Evolutionary conservation across 192 early-diverging fungal genomes (phyloP), one percentile per base, ranked within the genome.

Genomic region (Mortierella hygrophila): DNA sequence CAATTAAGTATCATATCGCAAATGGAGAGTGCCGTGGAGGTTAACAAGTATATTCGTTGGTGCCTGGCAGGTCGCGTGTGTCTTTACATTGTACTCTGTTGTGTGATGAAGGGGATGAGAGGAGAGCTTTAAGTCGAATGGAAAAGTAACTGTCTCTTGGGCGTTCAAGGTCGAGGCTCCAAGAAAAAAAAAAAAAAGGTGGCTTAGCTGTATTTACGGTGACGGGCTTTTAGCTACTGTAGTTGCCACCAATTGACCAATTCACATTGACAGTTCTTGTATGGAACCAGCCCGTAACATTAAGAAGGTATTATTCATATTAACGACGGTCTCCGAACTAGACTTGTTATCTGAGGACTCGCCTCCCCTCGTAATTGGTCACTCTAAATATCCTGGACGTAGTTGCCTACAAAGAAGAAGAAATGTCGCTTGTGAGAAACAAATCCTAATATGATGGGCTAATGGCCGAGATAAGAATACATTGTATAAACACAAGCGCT

Each of bases 311-410:
- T 63, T 63, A 13, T 32, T 63, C 60, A 6, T 29, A 60, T 26
- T 13, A 32, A 1, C 10, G 9, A 26, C 2, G 8, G 54, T 55
- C 54, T 55, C 23, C 29, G n/a, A 60, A 60, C 55, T 8, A 60
- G 23, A 11, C n/a, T 32, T 32, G 49, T 35, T 65, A 2, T 65
- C 29, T 13, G 11, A 65, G 26, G 10, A 23, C 11, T 32, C 26
- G n/a, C 60, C 26, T 65, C 26, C 0, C 29, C 23, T 23, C n/a
- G 1, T 60, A 32, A 29, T 65, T 65, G 60, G 11, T 32, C 2
- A 72, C 42, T n/a, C 63, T 81, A 81, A 40, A 80, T 72, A 37
- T 80, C 78, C 55, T 80, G 70, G 20, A 80, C 78, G 46, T 80
- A 80, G 78, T 80, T 80, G 71, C 78, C 78, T 80, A 80, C 23